Percentiles rank a stretch among this genome's conserved stretches.
phyloP scores from a whole-genome alignment of 2,329 filamentous ascomycete species.

The Cladosporium sp. region DNA sequence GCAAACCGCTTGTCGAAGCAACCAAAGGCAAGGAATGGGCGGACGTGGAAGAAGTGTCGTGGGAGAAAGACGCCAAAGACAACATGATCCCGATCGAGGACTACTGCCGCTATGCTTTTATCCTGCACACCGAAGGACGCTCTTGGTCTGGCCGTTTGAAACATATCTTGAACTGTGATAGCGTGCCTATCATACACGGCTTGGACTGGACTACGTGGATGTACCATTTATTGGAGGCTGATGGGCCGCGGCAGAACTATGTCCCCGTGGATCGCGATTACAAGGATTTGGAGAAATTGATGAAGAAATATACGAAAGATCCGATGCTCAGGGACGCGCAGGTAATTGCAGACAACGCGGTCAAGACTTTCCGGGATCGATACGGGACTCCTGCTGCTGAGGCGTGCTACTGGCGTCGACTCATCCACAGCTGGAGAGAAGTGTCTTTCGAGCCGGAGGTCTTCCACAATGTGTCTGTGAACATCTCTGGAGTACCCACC shows the following conservation, averaged over 20 bases:
- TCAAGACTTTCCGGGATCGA: constrained; percentile 31
- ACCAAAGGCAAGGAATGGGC: constrained; percentile 40
- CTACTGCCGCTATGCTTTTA: constrained; percentile 33
- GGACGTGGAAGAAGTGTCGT: constrained; percentile 38
- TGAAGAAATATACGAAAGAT: constrained; percentile 30
- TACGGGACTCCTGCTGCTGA: constrained; percentile 36
- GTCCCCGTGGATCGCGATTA: constrained; percentile 32
- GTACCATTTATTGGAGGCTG: constrained; percentile 31
- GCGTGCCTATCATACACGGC: constrained; percentile 33
- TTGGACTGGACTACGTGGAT: constrained; percentile 32
- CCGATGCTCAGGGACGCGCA: constrained; percentile 26
- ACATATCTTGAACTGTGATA: constrained; percentile 36
- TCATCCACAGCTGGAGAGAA: constrained; percentile 36
- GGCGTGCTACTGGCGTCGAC: constrained; percentile 36
- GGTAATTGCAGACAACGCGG: constrained; percentile 32
- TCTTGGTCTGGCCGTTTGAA: constrained; percentile 36
- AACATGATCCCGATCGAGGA: constrained; percentile 33
- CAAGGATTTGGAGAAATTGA: constrained; percentile 32
- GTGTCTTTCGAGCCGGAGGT: constrained; percentile 33
- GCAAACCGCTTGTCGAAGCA: constrained; percentile 36
- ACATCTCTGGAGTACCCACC: constrained; percentile 17
- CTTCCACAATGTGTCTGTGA: background rate
- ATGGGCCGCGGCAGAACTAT: constrained; percentile 35
- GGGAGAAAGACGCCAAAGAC: constrained; percentile 22
- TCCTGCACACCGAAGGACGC: constrained; percentile 35